Base-by-base conservation (phyloP, 2,329 filamentous ascomycete genomes). In the Byssothecium circinans region DNA sequence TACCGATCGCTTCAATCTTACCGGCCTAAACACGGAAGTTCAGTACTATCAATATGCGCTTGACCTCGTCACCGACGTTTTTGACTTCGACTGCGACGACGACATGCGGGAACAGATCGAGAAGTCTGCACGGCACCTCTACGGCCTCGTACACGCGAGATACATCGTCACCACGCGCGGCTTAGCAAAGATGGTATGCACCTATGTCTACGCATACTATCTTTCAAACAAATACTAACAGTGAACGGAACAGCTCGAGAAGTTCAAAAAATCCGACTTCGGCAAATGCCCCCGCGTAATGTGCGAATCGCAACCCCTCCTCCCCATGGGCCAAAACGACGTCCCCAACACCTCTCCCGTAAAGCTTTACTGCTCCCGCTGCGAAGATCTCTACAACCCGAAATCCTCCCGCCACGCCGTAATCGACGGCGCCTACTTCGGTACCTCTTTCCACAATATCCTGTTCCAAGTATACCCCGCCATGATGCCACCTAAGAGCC, bases 1-100 rank as follows among this genome's bases (percentile, higher is more conserved):
- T 38, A 97, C 91, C 42, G 94, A 99, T 72, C 86, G 94, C 41
- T 99, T 99, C 82, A 99, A 99, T 75, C 79, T 99, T 52, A 99
- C 94, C 0, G 94, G 94, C 30, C 82, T 99, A 41, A 96, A 97
- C 75, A 92, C 90, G 29, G 94, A 99, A 71, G 94, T 99, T 12
- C 89, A 96, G 67, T 96, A 97, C 78, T 99, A 99, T 67, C 94
- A 99, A 74, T 96, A 99, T 82, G 94, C 94, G 14, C 82, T 99
- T 37, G 94, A 99, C 69, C 84, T 99, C 14, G 90, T 99, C 48
- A 99, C 94, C 41, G 94, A 99, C 65, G 92, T 97, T 40, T 99
- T 99, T 74, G 94, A 99, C 68, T 86, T 97, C 65, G 94, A 99
- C 73, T 96, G 94, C 75, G 92, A 97, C 70, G 94, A 99, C 72